Percentiles rank a stretch among this genome's conserved stretches.
Evolutionary conservation across 768 basidiomycete genomes (phyloP).

Genomic region (Basidioascus undulatus): DNA sequence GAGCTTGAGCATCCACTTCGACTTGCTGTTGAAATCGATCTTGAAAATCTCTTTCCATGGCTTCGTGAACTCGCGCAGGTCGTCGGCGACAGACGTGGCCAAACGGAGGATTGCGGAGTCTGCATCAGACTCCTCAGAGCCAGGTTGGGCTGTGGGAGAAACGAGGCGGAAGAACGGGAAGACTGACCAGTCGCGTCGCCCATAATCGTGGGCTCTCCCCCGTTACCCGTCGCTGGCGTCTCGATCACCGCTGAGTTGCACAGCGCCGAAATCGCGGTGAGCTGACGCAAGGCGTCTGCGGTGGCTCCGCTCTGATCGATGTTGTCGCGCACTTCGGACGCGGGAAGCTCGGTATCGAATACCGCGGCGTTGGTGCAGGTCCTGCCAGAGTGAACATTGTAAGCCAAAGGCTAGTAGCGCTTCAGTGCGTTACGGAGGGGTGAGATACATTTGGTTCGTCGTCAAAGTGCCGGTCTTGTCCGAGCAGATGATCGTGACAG

Average conservation of each 20-base stretch:
- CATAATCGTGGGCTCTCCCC: conserved; percentile 18
- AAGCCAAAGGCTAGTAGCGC: no score
- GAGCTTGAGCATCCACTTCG: conserved; percentile 32
- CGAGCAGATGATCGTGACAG: conserved; percentile 32
- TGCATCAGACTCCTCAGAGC: no score
- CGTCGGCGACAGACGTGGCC: conserved; percentile 12
- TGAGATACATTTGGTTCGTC: conserved; percentile 35
- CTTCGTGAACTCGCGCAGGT: conserved; percentile 8
- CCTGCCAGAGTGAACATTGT: no score
- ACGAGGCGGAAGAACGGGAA: no score
- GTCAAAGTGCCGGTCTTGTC: conserved; percentile 44
- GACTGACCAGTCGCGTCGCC: conserved; percentile 44
- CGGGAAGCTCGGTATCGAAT: conserved; percentile 10
- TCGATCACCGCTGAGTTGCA: conserved; percentile 31
- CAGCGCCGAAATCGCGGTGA: conserved; percentile 23
- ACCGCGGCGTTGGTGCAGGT: no score
- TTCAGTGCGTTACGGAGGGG: no score
- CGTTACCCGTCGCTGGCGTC: conserved; percentile 17
- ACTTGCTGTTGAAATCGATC: conserved; percentile 24
- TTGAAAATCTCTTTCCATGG: conserved; percentile 19
- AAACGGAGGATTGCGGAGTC: conserved; percentile 35
- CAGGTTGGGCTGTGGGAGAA: no score
- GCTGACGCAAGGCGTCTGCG: conserved; percentile 4
- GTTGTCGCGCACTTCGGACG: conserved; percentile 11
- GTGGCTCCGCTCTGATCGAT: conserved; percentile 4